phyloP scores from a whole-genome alignment of 495 filamentous ascomycete genomes.

The Xylaria scruposa region DNA sequence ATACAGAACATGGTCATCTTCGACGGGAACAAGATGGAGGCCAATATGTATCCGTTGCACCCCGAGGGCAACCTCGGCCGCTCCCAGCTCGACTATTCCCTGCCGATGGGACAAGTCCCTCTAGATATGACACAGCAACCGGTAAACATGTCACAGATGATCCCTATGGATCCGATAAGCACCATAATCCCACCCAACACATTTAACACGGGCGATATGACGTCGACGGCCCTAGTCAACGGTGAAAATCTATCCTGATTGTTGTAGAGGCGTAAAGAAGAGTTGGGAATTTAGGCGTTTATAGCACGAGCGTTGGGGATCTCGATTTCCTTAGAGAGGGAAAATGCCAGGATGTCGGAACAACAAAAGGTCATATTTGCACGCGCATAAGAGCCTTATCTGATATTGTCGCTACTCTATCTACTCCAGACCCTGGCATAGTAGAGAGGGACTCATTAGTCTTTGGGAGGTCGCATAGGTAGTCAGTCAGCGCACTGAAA shows the following conservation, averaged over 20 bases:
- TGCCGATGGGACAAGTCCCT: slow-evolving; percentile 28
- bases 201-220: neutral
- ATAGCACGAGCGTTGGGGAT: slow-evolving; percentile 3
- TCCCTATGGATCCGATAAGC: neutral
- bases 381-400: neutral
- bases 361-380: neutral
- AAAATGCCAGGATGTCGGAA: neutral
- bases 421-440: neutral
- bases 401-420: neutral
- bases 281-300: neutral
- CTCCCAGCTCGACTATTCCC: slow-evolving; percentile 39
- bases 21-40: slow-evolving; percentile 80
- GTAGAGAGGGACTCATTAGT: neutral
- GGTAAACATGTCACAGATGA: slow-evolving; percentile 20
- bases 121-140: slow-evolving; percentile 23
- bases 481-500: neutral
- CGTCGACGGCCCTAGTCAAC: neutral
- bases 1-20: slow-evolving; percentile 94
- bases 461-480: neutral
- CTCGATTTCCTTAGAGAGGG: neutral
- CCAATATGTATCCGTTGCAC: slow-evolving; percentile 81
- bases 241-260: neutral
- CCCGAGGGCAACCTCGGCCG: slow-evolving; percentile 61
- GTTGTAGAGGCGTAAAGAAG: neutral
- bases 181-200: neutral